These are phyloP conservation scores for Kwoniella dendrophila DNA, from an alignment of 768 basidiomycete genomes.

Conservation along the genomic window DNA sequence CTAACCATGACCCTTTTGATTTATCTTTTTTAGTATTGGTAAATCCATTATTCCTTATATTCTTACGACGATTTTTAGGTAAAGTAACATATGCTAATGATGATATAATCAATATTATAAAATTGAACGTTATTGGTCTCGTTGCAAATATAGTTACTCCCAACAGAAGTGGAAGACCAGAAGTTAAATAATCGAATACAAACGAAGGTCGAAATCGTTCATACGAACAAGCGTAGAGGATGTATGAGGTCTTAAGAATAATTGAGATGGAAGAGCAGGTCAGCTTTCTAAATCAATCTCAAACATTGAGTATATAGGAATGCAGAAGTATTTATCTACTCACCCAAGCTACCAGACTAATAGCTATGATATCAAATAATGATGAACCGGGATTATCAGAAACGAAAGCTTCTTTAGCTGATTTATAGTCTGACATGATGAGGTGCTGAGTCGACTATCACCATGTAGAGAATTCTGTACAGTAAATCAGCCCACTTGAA, in stretches of 20 bases:
- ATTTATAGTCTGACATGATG: slow-evolving; percentile 63
- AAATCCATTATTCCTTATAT: background rate
- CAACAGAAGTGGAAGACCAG: slow-evolving; percentile 76
- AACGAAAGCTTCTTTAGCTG: slow-evolving; percentile 79
- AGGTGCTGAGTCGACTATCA: background rate
- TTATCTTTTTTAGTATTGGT: slow-evolving; percentile 2
- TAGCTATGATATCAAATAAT: slow-evolving; percentile 67
- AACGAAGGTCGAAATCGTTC: slow-evolving; percentile 4
- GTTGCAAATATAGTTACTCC: slow-evolving; percentile 76
- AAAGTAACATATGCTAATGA: background rate
- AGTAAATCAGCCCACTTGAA: too few species aligned
- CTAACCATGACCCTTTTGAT: slow-evolving; percentile 47
- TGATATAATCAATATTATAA: slow-evolving; percentile 37
- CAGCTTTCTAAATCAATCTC: background rate
- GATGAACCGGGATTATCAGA: slow-evolving; percentile 72
- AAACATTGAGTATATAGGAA: background rate
- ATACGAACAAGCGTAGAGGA: slow-evolving; percentile 61
- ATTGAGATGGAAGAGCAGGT: background rate
- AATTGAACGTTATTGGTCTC: slow-evolving; percentile 62
- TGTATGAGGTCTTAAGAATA: slow-evolving; percentile 62
- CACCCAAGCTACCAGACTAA: slow-evolving; percentile 70
- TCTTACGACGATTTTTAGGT: background rate
- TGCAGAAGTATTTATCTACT: slow-evolving; percentile 47
- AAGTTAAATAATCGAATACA: slow-evolving; percentile 64
- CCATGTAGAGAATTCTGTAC: too few species aligned